Evolutionary conservation across 345 rosid species (phyloP), one percentile per base, ranked within the genome.

Genomic region (Euphorbia lathyris): DNA sequence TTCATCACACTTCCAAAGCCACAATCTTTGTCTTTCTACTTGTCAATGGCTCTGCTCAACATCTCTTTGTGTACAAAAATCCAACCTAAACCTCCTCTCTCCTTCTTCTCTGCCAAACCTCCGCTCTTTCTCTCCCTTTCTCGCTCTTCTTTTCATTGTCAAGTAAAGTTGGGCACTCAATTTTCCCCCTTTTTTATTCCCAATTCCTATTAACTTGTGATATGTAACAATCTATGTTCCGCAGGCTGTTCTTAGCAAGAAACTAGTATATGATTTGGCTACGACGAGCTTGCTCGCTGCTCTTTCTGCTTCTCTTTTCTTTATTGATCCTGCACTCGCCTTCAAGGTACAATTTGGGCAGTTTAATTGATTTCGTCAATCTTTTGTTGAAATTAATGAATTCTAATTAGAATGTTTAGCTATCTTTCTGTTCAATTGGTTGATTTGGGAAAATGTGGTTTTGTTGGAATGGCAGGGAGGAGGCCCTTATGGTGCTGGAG

Each of bases 401-500:
- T 20, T 63, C 26, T 25, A 0, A 14, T 16, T 36, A 48, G 17
- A 22, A 9, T 5, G 1, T 30, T 30, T 56, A 0, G 14, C 29
- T 29, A 17, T 7, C 16, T 16, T 25, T 1, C 8, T 29, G 30
- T 1, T 16, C 5, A 5, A 14, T 45, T 64, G 36, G 25, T 26
- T 50, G 43, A 65, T 29, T 58, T 66, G 56, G 69, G 26, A 51
- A 71, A 25, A 1, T 72, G 57, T 72, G 75, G 32, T 69, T 72
- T 74, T 57, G 27, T 71, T 12, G 40, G 0, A 29, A 6, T 43
- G 26, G 34, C 71, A 90, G 98, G 97, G 97, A 29, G 97, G 98
- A 74, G 98, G 97, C 29, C 98, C 97, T 0, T 94, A 91, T 61
- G 96, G 97, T 67, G 68, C 87, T 62, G 98, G 76, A 77, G 98